Base-by-base conservation (phyloP, 345 rosid genomes). In the Lagerstroemia speciosa region DNA sequence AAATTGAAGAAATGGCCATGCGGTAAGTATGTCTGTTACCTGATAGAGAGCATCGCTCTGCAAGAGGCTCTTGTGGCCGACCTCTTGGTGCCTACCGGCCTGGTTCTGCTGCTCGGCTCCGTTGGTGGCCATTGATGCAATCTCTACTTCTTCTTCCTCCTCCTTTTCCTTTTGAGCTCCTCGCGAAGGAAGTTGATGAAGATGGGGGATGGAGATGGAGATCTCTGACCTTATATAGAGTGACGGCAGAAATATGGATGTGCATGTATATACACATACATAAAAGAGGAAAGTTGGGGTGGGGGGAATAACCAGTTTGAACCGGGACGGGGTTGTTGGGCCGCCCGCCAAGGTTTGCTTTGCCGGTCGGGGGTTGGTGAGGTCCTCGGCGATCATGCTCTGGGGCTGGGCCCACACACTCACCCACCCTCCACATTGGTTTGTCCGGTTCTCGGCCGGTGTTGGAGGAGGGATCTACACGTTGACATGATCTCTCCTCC, bases 21-120 rank as follows among this genome's bases (percentile, higher is more conserved):
- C 2, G 46, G 46, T 41, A 41, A 8, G 10, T 41, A 41, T 41
- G 10, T 41, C 12, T 14, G 2, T 9, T 22, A 92, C 97, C 96
- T 91, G 99, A 74, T 90, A 92, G 40, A 95, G 98, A 38, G 83
- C 98, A 75, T 95, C 98, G 34, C 91, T 90, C 48, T 90, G 98
- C 40, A 95, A 71, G 66, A 95, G 94, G 75, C 96, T 92, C 81
- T 92, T 95, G 86, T 92, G 97, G 71, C 98, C 99, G 41, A 88
- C 93, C 78, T 92, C 99, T 69, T 84, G 91, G 72, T 95, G 98
- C 78, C 89, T 74, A 31, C 85, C 77, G 6, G 65, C 82, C 74
- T 81, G 82, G 36, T 71, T 80, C 72, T 86, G 86, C 72, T 87
- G 81, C 40, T 84, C 82, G 62, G 85, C 87, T 63, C 72, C 81